Evolutionary conservation across 225 moss, liverwort and hornwort genomes (phyloP), one percentile per base, ranked within the genome.

Genomic region (Bryoerythrophyllum caledonicum): DNA sequence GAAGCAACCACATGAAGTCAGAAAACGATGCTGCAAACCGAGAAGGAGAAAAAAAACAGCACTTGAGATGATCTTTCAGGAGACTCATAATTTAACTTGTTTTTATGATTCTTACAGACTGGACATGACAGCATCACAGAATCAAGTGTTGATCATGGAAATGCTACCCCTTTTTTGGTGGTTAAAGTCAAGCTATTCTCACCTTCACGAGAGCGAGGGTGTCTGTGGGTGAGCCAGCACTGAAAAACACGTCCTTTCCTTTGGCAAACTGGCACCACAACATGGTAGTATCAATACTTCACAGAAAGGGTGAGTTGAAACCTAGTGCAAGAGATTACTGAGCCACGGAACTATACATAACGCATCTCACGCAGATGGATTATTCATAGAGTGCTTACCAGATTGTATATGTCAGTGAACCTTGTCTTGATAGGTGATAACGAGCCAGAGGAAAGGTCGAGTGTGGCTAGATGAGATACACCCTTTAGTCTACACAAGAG

Each of bases 171-270:
- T 46, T 35, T 74, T 17, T 30, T 44, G 32, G 58, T 68, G 15
- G 35, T 17, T n/a, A 12, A 59, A 67, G 7, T 40, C 16, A 73
- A 68, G 61, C 5, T 74, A 11, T 58, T 76, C 73, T 68, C 70
- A 96, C 95, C 91, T 96, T 93, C 59, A 83, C 89, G 61, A 96
- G 76, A 53, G 91, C 93, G 25, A 88, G 68, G 27, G 93, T 86
- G 83, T 90, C 86, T 44, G 80, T 59, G 34, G 90, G 81, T 27
- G 96, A 96, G 59, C 96, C 96, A 26, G 86, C 96, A 85, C 83
- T 89, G 55, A 93, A 72, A 75, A 92, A 91, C 53, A 91, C 80
- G 51, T 87, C 82, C 23, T 96, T 86, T 60, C 84, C 92, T 76
- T 73, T 64, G 35, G 84, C 75, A 51, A 73, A 82, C 95, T 96